These are phyloP conservation scores for Fistulinella prunicolor DNA, from an alignment of 768 basidiomycete species.

Conservation along the genomic window DNA sequence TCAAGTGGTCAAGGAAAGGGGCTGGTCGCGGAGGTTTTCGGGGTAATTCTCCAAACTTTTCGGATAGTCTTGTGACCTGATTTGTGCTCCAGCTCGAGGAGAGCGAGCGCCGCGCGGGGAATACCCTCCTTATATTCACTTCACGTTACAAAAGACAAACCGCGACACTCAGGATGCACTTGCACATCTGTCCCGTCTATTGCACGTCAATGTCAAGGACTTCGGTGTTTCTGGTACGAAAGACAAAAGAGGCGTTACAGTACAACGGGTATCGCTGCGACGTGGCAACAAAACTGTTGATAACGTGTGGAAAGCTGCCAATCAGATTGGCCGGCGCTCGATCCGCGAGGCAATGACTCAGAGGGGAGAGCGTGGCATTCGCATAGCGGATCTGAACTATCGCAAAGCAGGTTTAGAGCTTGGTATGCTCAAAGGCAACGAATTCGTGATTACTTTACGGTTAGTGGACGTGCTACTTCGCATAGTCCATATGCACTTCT, in stretches of 20 bases:
- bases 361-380: constrained; percentile 85
- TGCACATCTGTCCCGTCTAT: constrained; percentile 67
- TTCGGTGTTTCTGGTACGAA: constrained; percentile 94
- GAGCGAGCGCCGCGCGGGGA: constrained; percentile 55
- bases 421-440: constrained; percentile 96
- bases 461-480: constrained; percentile 28
- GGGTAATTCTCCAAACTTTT: constrained; percentile 13
- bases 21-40: constrained; percentile 45
- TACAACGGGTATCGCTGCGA: constrained; percentile 83
- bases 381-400: constrained; percentile 87
- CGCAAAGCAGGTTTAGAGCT: constrained; percentile 79
- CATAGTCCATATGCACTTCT: constrained; percentile 12
- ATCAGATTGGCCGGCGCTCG: constrained; percentile 61
- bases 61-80: background rate
- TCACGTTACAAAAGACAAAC: constrained; percentile 96
- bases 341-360: constrained; percentile 56
- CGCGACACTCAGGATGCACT: constrained; percentile 96
- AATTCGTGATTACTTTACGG: constrained; percentile 93
- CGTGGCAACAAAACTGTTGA: constrained; percentile 75
- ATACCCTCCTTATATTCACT: constrained; percentile 89
- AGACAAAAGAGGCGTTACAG: constrained; percentile 96
- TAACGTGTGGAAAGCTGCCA: constrained; percentile 81
- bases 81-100: constrained; percentile 24
- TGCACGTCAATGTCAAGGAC: constrained; percentile 79
- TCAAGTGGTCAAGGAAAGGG: constrained; percentile 69